These are phyloP conservation scores for Fusarium sp. DNA, from an alignment of 2,329 filamentous ascomycete genomes.

Conservation along the genomic window DNA sequence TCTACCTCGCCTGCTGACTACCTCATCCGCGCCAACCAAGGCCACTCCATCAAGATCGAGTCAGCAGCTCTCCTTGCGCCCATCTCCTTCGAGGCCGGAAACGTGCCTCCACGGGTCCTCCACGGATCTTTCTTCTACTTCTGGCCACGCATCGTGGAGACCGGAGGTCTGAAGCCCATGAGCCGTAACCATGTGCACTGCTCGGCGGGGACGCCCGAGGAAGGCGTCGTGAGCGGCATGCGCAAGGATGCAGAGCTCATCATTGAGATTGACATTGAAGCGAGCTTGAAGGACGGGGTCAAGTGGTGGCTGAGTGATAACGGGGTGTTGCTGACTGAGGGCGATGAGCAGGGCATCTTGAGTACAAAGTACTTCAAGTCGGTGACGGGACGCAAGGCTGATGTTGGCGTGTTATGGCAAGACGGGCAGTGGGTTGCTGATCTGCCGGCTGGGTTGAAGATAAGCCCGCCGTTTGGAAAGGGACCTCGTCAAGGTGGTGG, in stretches of 20 bases:
- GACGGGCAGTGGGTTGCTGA: conserved; percentile 74
- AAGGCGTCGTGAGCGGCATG: conserved; percentile 81
- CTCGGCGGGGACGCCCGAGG: conserved; percentile 74
- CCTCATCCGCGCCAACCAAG: conserved; percentile 95
- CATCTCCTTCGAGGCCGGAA: conserved; percentile 67
- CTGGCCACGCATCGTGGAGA: conserved; percentile 78
- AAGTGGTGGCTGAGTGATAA: conserved; percentile 85
- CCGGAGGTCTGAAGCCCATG: conserved; percentile 85
- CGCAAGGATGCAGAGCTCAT: conserved; percentile 79
- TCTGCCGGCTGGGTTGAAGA: conserved; percentile 69
- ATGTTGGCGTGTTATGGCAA: conserved; percentile 74
- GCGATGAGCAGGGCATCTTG: conserved; percentile 69
- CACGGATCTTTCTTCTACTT: conserved; percentile 90
- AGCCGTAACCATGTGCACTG: conserved; percentile 90
- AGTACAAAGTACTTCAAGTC: conserved; percentile 75
- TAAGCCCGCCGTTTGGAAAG: conserved; percentile 61
- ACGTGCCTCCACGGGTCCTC: conserved; percentile 75
- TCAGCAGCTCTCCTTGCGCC: conserved; percentile 76
- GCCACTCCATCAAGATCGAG: conserved; percentile 83
- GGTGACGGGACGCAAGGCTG: conserved; percentile 71
- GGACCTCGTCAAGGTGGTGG: conserved; percentile 56
- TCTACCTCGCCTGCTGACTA: conserved; percentile 70
- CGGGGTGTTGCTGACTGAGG: conserved; percentile 76
- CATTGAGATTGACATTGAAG: conserved; percentile 78
- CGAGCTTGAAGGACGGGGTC: conserved; percentile 71